Percentiles rank a stretch among this genome's conserved stretches.
Conservation (phyloP, 148 eudicot species). For the Chenopodium quinoa region DNA sequence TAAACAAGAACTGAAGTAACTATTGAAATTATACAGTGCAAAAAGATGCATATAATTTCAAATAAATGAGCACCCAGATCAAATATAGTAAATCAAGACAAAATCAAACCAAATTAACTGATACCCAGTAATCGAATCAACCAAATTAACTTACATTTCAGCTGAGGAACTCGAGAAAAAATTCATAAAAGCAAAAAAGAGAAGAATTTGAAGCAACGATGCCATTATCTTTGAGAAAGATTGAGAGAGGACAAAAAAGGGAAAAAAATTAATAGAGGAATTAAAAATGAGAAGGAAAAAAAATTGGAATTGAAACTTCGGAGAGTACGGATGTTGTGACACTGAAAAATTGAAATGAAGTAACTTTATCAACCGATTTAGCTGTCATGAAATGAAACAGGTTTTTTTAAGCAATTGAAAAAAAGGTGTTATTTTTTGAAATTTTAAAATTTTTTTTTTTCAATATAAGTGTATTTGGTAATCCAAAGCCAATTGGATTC, state of each 20-base stretch:
- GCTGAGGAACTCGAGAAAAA: constrained; percentile 31
- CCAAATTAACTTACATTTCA: constrained; percentile 40
- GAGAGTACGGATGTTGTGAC: neutral
- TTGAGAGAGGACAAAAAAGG: neutral
- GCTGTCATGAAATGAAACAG: too few species aligned
- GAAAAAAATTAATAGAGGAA: neutral
- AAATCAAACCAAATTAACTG: neutral
- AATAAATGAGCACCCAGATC: constrained; percentile 11
- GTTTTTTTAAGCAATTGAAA: too few species aligned
- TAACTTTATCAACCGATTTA: too few species aligned
- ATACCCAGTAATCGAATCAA: neutral
- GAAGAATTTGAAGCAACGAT: constrained; percentile 26
- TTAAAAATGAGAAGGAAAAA: neutral
- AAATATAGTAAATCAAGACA: constrained; percentile 9
- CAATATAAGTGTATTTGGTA: too few species aligned
- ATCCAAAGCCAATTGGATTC: too few species aligned
- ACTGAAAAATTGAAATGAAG: too few species aligned
- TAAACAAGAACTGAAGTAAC: neutral
- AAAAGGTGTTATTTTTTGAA: too few species aligned
- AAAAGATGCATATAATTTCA: neutral
- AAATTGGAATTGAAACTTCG: constrained; percentile 5
- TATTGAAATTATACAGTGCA: neutral
- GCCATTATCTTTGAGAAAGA: constrained; percentile 33
- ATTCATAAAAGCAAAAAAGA: constrained; percentile 25
- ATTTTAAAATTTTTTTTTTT: too few species aligned